phyloP scores from a whole-genome alignment of 768 basidiomycete genomes.

The Artomyces pyxidatus region DNA sequence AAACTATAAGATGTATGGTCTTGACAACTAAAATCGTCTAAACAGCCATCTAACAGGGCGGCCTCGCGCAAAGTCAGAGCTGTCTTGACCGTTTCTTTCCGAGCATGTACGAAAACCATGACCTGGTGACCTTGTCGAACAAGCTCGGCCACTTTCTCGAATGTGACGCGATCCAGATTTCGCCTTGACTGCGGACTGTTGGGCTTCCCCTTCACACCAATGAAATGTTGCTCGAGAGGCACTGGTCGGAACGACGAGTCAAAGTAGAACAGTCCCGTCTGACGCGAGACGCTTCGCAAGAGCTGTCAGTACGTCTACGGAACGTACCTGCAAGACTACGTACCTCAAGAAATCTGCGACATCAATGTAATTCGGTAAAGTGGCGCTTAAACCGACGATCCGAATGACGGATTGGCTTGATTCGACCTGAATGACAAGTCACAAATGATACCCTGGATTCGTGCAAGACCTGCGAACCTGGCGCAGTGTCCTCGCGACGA shows the following conservation, averaged over 20 bases:
- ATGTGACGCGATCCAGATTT: slow-evolving; percentile 84
- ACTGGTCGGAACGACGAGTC: slow-evolving; percentile 96
- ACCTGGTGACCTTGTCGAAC: slow-evolving; percentile 93
- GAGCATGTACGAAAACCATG: slow-evolving; percentile 98
- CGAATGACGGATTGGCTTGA: slow-evolving; percentile 94
- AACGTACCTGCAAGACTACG: neutral
- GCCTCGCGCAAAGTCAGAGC: slow-evolving; percentile 76
- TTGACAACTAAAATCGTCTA: slow-evolving; percentile 73
- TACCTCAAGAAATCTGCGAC: slow-evolving; percentile 93
- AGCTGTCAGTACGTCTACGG: slow-evolving; percentile 1
- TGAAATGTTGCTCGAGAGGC: slow-evolving; percentile 94
- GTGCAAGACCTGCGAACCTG: slow-evolving; percentile 40
- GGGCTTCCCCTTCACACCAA: slow-evolving; percentile 87
- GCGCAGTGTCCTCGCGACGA: slow-evolving; percentile 90
- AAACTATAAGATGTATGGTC: slow-evolving; percentile 72
- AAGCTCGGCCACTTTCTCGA: slow-evolving; percentile 82
- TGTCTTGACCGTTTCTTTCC: slow-evolving; percentile 95
- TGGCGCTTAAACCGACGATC: slow-evolving; percentile 93
- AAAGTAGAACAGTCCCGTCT: slow-evolving; percentile 91
- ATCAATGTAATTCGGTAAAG: slow-evolving; percentile 93
- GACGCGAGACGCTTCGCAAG: slow-evolving; percentile 65
- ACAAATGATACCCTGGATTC: neutral
- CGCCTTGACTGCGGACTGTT: slow-evolving; percentile 63
- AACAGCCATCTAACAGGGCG: slow-evolving; percentile 57
- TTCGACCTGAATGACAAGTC: slow-evolving; percentile 63